Conservation (phyloP, 2,329 filamentous ascomycete species). For the Colletotrichum navitas region DNA sequence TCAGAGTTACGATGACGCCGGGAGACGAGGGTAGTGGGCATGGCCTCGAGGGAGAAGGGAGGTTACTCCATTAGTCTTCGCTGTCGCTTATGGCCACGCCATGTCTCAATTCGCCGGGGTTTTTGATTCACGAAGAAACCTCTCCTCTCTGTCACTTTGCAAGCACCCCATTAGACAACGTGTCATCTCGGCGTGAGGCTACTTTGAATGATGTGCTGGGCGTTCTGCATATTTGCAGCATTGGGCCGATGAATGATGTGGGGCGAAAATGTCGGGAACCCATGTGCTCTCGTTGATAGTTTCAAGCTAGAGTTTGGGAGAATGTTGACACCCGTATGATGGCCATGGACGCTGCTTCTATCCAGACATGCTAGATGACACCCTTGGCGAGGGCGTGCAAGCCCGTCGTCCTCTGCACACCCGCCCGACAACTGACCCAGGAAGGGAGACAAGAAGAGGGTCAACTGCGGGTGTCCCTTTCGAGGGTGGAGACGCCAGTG, state of each 20-base stretch:
- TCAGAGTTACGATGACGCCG: neutral
- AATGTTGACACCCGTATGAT: neutral
- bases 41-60: slow-evolving; percentile 1
- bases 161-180: neutral
- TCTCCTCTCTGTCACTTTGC: slow-evolving; percentile 30
- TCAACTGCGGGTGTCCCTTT: neutral
- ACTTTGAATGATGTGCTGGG: neutral
- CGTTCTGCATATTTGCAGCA: neutral
- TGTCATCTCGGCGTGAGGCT: neutral
- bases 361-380: neutral
- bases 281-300: too few species aligned
- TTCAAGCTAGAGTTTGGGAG: neutral
- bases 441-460: neutral
- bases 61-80: neutral
- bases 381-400: neutral
- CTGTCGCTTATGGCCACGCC: neutral
- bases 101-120: neutral
- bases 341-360: neutral
- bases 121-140: slow-evolving; percentile 18
- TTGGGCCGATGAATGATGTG: neutral
- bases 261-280: neutral
- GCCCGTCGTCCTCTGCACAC: neutral
- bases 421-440: neutral
- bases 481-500: too few species aligned
- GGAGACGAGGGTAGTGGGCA: neutral